Base-by-base conservation (phyloP, 257 asterid genomes). In the Plantago ovata region DNA sequence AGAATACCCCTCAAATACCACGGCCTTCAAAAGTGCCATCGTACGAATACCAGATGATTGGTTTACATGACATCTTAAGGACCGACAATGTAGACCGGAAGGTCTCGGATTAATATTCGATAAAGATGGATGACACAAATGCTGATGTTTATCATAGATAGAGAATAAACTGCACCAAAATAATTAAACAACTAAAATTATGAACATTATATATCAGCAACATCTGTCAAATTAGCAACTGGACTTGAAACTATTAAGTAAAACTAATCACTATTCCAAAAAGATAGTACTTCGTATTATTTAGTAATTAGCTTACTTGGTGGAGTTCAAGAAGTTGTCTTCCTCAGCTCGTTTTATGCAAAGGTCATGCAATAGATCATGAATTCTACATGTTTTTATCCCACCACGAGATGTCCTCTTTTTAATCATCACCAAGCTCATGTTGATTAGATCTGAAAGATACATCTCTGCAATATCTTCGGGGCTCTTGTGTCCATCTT, bases 281-380 rank as follows among this genome's bases (percentile, higher is more conserved):
- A n/a, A n/a, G 16, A 41, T 10, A 9, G n/a, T n/a, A n/a, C n/a
- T n/a, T n/a, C n/a, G n/a, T 6, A 39, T 20, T 36, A n/a, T 38
- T 24, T 0, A 18, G 11, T 16, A 20, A 7, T 22, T 19, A 33
- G 21, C 23, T 40, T 39, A 10, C 6, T 21, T n/a, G 23, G 58
- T 22, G 10, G 22, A 58, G 1, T 64, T 22, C 7, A 32, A 51
- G 41, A 65, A 65, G n/a, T 53, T 53, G 10, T 53, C 59, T 15
- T 53, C 21, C 3, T 15, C 22, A 53, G n/a, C 22, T 53, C 13
- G n/a, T 10, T 19, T 24, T 1, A 54, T 10, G 41, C 24, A 54
- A 12, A 54, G 19, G 5, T 54, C 43, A 0, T 41, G 42, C 23
- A 54, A 54, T 21, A 54, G 43, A 33, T 54, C 14, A 32, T 54